Conservation (phyloP, 2,329 filamentous ascomycete genomes). For the Dactylellina drechsleri region DNA sequence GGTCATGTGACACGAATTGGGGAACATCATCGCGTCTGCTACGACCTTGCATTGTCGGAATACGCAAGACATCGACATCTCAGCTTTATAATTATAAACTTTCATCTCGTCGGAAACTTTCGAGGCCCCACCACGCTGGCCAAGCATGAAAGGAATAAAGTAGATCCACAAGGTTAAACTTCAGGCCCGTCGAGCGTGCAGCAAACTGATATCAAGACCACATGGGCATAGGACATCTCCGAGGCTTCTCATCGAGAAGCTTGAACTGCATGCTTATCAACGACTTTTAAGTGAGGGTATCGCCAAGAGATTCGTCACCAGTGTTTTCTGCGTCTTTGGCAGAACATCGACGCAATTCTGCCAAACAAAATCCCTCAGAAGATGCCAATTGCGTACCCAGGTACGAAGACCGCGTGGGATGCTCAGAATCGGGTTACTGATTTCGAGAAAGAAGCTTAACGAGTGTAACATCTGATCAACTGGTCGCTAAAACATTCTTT, state of each 20-base stretch:
- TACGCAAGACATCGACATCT: constrained; percentile 7
- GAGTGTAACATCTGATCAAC: constrained; percentile 21
- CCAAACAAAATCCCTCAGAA: constrained; percentile 33
- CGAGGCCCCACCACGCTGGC: not conserved
- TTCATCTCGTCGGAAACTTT: not conserved
- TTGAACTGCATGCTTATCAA: not conserved
- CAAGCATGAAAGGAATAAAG: not conserved
- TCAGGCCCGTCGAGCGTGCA: constrained; percentile 9
- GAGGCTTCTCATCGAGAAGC: constrained; percentile 8
- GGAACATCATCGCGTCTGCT: no score
- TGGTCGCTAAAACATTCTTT: constrained; percentile 32
- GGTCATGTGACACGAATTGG: no score
- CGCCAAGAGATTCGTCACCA: constrained; percentile 40
- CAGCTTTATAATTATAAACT: not conserved
- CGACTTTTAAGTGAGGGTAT: not conserved
- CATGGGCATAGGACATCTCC: constrained; percentile 28
- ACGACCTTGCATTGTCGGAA: no score
- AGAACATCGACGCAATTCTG: constrained; percentile 6
- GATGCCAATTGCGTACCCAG: constrained; percentile 32
- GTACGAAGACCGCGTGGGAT: constrained; percentile 19
- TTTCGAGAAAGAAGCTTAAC: constrained; percentile 37
- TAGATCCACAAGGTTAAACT: not conserved
- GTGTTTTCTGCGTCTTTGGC: constrained; percentile 11
- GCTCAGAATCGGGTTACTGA: not conserved
- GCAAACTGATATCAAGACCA: not conserved